Evolutionary conservation across 1,284 basidiomycete species (phyloP), one percentile per base, ranked within the genome.

Genomic region (Moesziomyces antarcticus): DNA sequence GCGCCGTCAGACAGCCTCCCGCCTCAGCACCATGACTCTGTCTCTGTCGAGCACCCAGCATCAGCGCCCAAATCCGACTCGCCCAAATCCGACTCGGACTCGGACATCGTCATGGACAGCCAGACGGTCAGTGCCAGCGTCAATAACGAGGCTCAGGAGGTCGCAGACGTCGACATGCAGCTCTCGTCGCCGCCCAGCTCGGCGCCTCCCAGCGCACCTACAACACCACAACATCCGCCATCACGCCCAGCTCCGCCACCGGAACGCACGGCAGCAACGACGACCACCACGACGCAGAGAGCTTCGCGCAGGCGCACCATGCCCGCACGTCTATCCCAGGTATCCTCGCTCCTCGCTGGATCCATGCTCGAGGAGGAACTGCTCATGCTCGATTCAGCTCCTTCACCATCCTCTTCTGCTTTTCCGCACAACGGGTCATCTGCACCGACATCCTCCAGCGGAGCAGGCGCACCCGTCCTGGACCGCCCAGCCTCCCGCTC

Each of bases 341-440:
- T 79, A 24, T 79, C 77, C 20, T 69, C 63, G 25, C 61, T 79
- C 1, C 55, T 79, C 16, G 77, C 76, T 10, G 78, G 78, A 0
- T 70, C 68, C 18, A 64, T 50, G 54, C 57, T 76, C 4, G 78
- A 79, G 40, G 78, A 77, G 22, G 76, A 79, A 42, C 64, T 79
- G 20, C 45, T 73, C 21, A 27, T 59, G 51, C 57, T 69, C 13
- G 75, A 73, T 14, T 25, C 55, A 10, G 20, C 58, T 5, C 46
- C 52, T 4, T 72, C 63, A 9, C 58, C 64, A 6, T 53, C 63
- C 14, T 25, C 49, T 8, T 62, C 59, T 3, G n/a, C 37, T 8
- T 65, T 58, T 24, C 41, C 46, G 2, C 43, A 50, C 24, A 21
- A 44, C 24, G 5, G 44, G 1, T 8, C 37, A 18, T 16, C 18